These are phyloP conservation scores for Talaromyces piceae DNA, from an alignment of 2,329 filamentous ascomycete species.

Conservation along the genomic window DNA sequence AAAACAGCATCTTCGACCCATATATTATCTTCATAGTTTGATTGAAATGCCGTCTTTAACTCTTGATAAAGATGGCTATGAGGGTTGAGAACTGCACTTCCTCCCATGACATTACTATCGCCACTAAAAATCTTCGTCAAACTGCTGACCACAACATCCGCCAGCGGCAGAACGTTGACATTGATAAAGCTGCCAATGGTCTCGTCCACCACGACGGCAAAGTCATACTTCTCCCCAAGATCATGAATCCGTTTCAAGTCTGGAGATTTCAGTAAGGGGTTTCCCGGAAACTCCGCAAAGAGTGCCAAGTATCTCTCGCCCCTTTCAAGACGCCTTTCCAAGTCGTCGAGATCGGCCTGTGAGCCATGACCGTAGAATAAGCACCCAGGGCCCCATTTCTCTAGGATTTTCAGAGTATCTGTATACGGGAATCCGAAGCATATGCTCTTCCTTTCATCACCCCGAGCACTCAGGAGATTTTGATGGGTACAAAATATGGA, in stretches of 20 bases:
- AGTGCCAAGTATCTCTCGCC: slow-evolving; percentile 75
- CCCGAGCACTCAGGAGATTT: slow-evolving; percentile 58
- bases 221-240: slow-evolving; percentile 76
- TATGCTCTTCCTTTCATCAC: slow-evolving; percentile 61
- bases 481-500: slow-evolving; percentile 86
- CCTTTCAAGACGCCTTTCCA: slow-evolving; percentile 61
- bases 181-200: slow-evolving; percentile 97
- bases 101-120: slow-evolving; percentile 97
- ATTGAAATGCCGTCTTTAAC: slow-evolving; percentile 59
- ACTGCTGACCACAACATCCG: slow-evolving; percentile 88
- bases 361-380: slow-evolving; percentile 81
- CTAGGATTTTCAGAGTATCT: slow-evolving; percentile 86
- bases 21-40: slow-evolving; percentile 77
- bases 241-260: slow-evolving; percentile 73
- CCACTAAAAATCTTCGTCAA: slow-evolving; percentile 96
- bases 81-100: slow-evolving; percentile 59
- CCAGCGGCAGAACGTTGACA: slow-evolving; percentile 80
- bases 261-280: slow-evolving; percentile 78
- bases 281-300: slow-evolving; percentile 93
- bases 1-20: slow-evolving; percentile 94
- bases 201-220: slow-evolving; percentile 88
- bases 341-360: slow-evolving; percentile 69
- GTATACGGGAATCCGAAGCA: slow-evolving; percentile 97
- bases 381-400: slow-evolving; percentile 89
- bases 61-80: slow-evolving; percentile 60